These are phyloP conservation scores for Epichloe bromicola DNA, from an alignment of 2,329 filamentous ascomycete genomes.

Conservation along the genomic window DNA sequence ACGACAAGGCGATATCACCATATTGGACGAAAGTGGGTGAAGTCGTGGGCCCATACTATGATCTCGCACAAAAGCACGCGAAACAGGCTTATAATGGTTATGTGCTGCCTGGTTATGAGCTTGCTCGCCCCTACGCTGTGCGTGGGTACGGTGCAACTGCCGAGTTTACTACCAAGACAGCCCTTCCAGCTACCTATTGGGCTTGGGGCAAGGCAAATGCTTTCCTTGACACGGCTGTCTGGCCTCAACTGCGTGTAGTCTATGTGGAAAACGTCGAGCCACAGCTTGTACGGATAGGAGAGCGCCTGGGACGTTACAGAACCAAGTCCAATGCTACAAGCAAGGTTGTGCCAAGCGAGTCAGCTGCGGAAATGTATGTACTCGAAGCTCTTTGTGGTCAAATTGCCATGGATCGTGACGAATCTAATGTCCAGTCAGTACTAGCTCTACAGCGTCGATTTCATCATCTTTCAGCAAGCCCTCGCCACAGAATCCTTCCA, in stretches of 20 bases:
- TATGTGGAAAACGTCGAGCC: slow-evolving; percentile 92
- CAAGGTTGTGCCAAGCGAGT: not conserved
- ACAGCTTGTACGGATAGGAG: slow-evolving; percentile 81
- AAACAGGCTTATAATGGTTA: slow-evolving; percentile 58
- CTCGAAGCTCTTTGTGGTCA: not conserved
- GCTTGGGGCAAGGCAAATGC: slow-evolving; percentile 54
- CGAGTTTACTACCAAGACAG: slow-evolving; percentile 53
- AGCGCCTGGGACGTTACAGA: slow-evolving; percentile 68
- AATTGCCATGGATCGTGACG: not conserved
- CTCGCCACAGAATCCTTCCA: slow-evolving; percentile 16
- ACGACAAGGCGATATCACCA: slow-evolving; percentile 58
- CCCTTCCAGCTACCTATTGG: slow-evolving; percentile 59
- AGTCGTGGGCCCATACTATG: slow-evolving; percentile 58
- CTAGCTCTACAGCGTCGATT: slow-evolving; percentile 12
- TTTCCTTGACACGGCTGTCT: slow-evolving; percentile 65
- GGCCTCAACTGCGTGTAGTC: slow-evolving; percentile 66
- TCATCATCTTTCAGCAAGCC: slow-evolving; percentile 24
- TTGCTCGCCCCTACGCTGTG: slow-evolving; percentile 59
- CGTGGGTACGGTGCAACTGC: slow-evolving; percentile 56
- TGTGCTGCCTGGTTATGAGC: slow-evolving; percentile 61
- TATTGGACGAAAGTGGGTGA: slow-evolving; percentile 52
- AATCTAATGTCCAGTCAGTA: not conserved
- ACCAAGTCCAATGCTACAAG: slow-evolving; percentile 21
- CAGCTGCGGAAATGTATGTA: slow-evolving; percentile 1
- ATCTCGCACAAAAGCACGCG: slow-evolving; percentile 47